A percentile compares a stretch with the other conserved stretches of the same genome.
Conservation (phyloP, 2,329 filamentous ascomycete species). For the Epichloe gansuensis region DNA sequence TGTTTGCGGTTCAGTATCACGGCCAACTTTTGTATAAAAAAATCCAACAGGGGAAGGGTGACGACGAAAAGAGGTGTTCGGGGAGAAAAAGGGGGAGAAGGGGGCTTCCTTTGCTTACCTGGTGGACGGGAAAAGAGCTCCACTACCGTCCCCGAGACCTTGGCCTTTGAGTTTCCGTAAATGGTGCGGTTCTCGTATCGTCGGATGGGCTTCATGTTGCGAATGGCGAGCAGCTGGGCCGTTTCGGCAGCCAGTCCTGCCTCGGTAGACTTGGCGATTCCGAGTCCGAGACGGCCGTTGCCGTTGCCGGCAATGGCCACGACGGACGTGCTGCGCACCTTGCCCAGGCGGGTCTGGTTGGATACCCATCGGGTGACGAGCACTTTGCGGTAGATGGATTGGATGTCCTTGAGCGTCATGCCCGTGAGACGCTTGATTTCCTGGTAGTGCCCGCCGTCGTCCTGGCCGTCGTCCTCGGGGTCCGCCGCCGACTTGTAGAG, state of each 20-base stretch:
- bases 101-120: slow-evolving; percentile 55
- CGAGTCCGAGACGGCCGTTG: slow-evolving; percentile 75
- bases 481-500: slow-evolving; percentile 36
- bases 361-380: slow-evolving; percentile 63
- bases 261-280: slow-evolving; percentile 81
- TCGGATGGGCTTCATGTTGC: slow-evolving; percentile 85
- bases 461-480: slow-evolving; percentile 36
- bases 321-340: slow-evolving; percentile 66
- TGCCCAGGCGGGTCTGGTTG: slow-evolving; percentile 95
- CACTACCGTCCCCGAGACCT: slow-evolving; percentile 80
- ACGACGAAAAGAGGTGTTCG: background rate
- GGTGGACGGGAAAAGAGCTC: slow-evolving; percentile 73
- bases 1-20: slow-evolving; percentile 22
- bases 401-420: slow-evolving; percentile 38
- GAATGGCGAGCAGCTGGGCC: slow-evolving; percentile 68
- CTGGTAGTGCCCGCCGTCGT: slow-evolving; percentile 38
- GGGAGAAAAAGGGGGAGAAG: no score
- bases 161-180: slow-evolving; percentile 70
- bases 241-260: slow-evolving; percentile 53
- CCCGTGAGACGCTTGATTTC: slow-evolving; percentile 44
- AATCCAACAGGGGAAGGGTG: background rate
- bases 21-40: background rate
- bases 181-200: slow-evolving; percentile 90
- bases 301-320: slow-evolving; percentile 78
- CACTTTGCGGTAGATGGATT: slow-evolving; percentile 52